phyloP scores from a whole-genome alignment of 2,329 filamentous ascomycete genomes.

The Fusarium hostae region DNA sequence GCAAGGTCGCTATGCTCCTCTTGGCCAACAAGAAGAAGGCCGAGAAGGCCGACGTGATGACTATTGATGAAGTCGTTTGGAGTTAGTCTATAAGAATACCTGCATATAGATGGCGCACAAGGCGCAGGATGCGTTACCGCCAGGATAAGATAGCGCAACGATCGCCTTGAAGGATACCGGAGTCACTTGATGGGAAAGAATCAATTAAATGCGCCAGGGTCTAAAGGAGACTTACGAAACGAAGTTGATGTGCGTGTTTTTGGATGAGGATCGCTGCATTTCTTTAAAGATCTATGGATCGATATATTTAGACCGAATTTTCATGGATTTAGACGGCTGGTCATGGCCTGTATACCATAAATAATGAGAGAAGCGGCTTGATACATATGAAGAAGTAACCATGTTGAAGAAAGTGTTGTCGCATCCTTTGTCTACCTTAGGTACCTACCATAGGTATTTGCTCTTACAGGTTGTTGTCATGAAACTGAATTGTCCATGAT shows the following conservation, averaged over 20 bases:
- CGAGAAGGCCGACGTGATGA: constrained; percentile 46
- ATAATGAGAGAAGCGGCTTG: constrained; percentile 24
- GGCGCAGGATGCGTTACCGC: constrained; percentile 27
- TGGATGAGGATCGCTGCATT: constrained; percentile 17
- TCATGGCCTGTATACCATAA: constrained; percentile 26
- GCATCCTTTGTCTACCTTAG: too few species aligned
- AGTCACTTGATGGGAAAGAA: constrained; percentile 21
- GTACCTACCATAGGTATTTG: neutral
- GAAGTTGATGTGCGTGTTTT: constrained; percentile 20
- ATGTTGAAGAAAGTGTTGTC: neutral
- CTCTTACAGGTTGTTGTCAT: neutral
- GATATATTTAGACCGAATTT: constrained; percentile 36
- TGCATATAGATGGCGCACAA: constrained; percentile 54
- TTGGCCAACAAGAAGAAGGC: constrained; percentile 56
- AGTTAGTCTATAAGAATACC: constrained; percentile 44
- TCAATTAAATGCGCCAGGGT: neutral
- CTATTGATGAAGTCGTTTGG: constrained; percentile 38
- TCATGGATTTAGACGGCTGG: constrained; percentile 32
- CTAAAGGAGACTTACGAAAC: constrained; percentile 20
- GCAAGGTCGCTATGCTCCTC: constrained; percentile 56
- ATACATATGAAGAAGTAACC: neutral
- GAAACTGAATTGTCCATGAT: neutral
- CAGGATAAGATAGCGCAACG: constrained; percentile 27
- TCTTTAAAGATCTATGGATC: constrained; percentile 22
- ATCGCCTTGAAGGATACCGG: constrained; percentile 17